phyloP scores from a whole-genome alignment of 805 yeast genomes.

The Starmerella gropengiesseri region DNA sequence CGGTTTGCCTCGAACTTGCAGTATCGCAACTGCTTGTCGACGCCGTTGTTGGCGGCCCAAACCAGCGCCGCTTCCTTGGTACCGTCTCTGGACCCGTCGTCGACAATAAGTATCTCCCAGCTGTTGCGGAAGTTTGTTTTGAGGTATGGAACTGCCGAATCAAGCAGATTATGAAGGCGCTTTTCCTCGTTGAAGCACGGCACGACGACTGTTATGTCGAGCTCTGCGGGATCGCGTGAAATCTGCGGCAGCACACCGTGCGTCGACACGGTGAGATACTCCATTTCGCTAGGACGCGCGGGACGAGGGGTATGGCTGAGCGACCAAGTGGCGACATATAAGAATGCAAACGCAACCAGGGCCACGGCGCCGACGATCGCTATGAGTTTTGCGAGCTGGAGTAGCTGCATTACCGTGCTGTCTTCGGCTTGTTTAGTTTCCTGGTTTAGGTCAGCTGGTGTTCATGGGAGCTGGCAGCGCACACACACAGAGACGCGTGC shows the following conservation, averaged over 20 bases:
- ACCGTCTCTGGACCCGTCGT: slow-evolving; percentile 82
- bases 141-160: slow-evolving; percentile 40
- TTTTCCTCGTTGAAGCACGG: slow-evolving; percentile 88
- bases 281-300: slow-evolving; percentile 12
- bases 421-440: background rate
- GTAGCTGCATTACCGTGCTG: background rate
- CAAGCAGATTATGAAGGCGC: slow-evolving; percentile 43
- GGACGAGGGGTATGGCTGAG: slow-evolving; percentile 19
- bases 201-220: slow-evolving; percentile 64
- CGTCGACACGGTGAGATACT: slow-evolving; percentile 3
- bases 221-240: slow-evolving; percentile 26
- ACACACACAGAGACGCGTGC: too few species aligned
- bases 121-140: slow-evolving; percentile 29
- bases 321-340: slow-evolving; percentile 2
- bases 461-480: too few species aligned
- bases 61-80: slow-evolving; percentile 62
- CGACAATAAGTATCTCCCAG: slow-evolving; percentile 77
- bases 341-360: background rate
- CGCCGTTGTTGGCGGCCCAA: slow-evolving; percentile 39
- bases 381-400: background rate
- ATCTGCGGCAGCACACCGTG: slow-evolving; percentile 13
- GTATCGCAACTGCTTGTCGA: slow-evolving; percentile 59
- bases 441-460: slow-evolving; percentile 7
- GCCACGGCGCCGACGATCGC: background rate
- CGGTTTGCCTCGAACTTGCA: slow-evolving; percentile 62